phyloP scores from a whole-genome alignment of 371 early-diverging fungal genomes.

The Apophysomyces elegans region DNA sequence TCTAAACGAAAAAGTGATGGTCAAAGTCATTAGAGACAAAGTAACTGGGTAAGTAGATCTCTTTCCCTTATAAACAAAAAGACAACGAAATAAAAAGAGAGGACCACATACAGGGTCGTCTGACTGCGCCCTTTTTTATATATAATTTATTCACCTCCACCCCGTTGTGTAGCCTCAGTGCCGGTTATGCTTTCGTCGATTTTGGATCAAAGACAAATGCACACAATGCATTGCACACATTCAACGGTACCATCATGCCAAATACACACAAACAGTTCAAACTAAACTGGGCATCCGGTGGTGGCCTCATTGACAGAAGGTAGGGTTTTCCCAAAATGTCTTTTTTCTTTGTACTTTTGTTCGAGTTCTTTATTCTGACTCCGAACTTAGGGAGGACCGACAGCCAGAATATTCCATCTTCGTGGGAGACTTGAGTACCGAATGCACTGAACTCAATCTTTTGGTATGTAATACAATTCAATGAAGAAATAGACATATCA shows the following conservation, averaged over 20 bases:
- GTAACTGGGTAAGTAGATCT: conserved; percentile 56
- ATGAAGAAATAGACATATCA: neutral
- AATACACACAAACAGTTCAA: conserved; percentile 77
- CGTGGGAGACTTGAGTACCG: conserved; percentile 85
- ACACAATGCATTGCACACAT: conserved; percentile 32
- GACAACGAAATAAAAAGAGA: conserved; percentile 8
- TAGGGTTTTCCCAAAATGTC: conserved; percentile 13
- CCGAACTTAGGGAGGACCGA: conserved; percentile 49
- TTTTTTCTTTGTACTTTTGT: conserved; percentile 9
- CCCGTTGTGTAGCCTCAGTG: conserved; percentile 43
- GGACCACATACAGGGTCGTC: conserved; percentile 4
- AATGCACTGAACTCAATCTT: conserved; percentile 74
- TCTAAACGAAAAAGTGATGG: conserved; percentile 72
- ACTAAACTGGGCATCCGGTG: conserved; percentile 73
- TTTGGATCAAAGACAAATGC: conserved; percentile 53
- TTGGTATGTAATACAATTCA: conserved; percentile 55
- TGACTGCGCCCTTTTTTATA: conserved; percentile 16
- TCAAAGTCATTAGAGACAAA: conserved; percentile 87
- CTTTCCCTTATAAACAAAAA: neutral
- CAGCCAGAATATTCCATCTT: conserved; percentile 82
- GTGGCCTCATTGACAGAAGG: conserved; percentile 56
- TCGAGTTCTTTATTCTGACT: neutral
- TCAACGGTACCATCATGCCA: conserved; percentile 86
- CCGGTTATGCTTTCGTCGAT: conserved; percentile 83
- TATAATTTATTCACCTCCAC: neutral